phyloP scores from a whole-genome alignment of 148 eudicot species.

The Dysphania ambrosioides region DNA sequence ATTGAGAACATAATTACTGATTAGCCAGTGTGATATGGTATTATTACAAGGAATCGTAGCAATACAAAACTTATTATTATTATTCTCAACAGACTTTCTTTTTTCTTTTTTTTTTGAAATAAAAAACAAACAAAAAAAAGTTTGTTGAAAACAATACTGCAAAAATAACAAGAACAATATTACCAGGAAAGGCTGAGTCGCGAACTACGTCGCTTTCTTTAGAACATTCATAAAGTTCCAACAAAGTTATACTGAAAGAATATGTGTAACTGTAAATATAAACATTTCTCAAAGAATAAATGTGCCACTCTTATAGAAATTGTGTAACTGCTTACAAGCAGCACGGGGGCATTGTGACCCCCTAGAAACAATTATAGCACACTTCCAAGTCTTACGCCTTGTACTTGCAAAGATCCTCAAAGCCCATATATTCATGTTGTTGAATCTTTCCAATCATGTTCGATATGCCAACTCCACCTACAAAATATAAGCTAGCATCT shows the following conservation, averaged over 20 bases:
- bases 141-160: too few species aligned
- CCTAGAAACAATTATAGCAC: not conserved
- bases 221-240: not conserved
- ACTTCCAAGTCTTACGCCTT: slow-evolving; percentile 19
- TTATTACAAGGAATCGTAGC: not conserved
- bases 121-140: too few species aligned
- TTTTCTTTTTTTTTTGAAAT: too few species aligned
- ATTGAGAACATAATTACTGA: not conserved
- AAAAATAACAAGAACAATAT: too few species aligned
- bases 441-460: slow-evolving; percentile 74
- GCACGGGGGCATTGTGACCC: not conserved
- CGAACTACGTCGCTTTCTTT: too few species aligned
- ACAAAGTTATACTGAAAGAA: not conserved
- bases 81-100: too few species aligned
- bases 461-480: slow-evolving; percentile 81
- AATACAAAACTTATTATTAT: too few species aligned
- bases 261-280: not conserved
- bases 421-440: slow-evolving; percentile 78
- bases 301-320: not conserved
- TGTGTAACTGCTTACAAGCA: not conserved
- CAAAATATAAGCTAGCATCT: slow-evolving; percentile 4
- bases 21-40: not conserved
- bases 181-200: too few species aligned
- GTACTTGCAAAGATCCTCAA: slow-evolving; percentile 84
- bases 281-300: not conserved